These are phyloP conservation scores for Ormosia semicastrata DNA, from an alignment of 306 rosid genomes.

Conservation along the genomic window DNA sequence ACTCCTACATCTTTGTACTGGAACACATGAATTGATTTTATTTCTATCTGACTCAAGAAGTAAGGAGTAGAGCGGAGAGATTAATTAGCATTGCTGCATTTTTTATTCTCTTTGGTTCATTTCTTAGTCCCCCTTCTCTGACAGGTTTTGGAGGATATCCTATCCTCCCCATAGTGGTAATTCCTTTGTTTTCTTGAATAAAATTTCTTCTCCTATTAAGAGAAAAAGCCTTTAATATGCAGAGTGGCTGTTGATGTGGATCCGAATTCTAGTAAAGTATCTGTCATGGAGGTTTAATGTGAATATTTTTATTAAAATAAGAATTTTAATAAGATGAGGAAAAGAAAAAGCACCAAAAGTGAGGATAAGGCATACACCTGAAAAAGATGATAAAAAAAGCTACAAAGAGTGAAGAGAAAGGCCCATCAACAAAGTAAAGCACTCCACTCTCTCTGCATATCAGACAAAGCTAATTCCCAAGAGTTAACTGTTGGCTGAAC, in stretches of 20 bases:
- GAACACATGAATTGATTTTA: not conserved
- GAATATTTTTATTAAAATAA: not conserved
- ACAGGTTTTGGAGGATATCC: not conserved
- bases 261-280: not conserved
- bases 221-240: not conserved
- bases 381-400: slow-evolving; percentile 11
- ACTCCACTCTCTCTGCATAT: not conserved
- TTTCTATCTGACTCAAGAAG: not conserved
- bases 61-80: not conserved
- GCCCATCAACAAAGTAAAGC: slow-evolving; percentile 9
- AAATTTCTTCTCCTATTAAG: not conserved
- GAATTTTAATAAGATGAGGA: not conserved
- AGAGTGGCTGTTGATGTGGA: slow-evolving; percentile 6
- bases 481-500: not conserved
- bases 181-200: not conserved
- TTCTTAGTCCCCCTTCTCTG: not conserved
- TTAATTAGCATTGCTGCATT: not conserved
- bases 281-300: not conserved
- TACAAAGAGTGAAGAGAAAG: not conserved
- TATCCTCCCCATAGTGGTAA: not conserved
- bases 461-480: slow-evolving; percentile 5
- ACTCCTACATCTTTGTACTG: not conserved
- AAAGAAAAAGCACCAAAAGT: not conserved
- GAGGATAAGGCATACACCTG: not conserved
- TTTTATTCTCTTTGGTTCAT: not conserved